A percentile compares a stretch with the other conserved stretches of the same genome.
Evolutionary conservation across 2,329 filamentous ascomycete species (phyloP).

Genomic region (Penicillium sp.): DNA sequence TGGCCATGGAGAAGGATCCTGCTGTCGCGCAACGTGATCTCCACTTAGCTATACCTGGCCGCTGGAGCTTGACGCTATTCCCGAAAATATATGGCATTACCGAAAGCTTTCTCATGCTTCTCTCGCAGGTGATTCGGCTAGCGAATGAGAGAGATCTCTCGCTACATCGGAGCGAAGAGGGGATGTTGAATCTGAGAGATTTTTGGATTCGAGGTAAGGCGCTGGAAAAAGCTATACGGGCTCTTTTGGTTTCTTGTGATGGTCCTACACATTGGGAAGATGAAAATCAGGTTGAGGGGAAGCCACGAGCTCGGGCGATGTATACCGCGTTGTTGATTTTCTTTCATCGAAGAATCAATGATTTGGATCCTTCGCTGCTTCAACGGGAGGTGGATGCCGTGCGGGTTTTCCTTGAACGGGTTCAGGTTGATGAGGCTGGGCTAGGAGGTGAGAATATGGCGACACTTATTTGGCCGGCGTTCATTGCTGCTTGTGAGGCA

Average conservation of each 20-base stretch:
- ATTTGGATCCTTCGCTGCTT: slow-evolving; percentile 13
- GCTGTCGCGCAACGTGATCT: slow-evolving; percentile 17
- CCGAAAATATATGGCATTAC: slow-evolving; percentile 18
- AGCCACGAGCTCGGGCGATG: slow-evolving; percentile 12
- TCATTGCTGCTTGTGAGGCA: slow-evolving; percentile 22
- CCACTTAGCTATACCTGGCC: slow-evolving; percentile 19
- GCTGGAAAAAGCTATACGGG: slow-evolving; percentile 14
- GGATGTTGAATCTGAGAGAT: slow-evolving; percentile 6
- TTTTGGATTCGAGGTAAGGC: slow-evolving; percentile 19
- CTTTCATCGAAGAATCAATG: slow-evolving; percentile 20
- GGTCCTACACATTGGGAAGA: background rate
- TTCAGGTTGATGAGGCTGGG: slow-evolving; percentile 1
- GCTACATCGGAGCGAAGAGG: background rate
- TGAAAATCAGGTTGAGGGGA: background rate
- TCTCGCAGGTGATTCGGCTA: slow-evolving; percentile 20
- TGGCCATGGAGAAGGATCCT: slow-evolving; percentile 20
- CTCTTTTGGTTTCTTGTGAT: background rate
- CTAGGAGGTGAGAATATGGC: slow-evolving; percentile 5
- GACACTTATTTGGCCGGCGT: slow-evolving; percentile 20
- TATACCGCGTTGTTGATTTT: slow-evolving; percentile 17
- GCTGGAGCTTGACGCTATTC: slow-evolving; percentile 20
- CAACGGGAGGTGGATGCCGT: slow-evolving; percentile 12
- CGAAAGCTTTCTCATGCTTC: slow-evolving; percentile 17
- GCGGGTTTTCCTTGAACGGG: background rate
- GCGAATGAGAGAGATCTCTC: slow-evolving; percentile 21